Evolutionary conservation across 257 asterid species (phyloP).

Genomic region (Nyctanthes arbortristis): DNA sequence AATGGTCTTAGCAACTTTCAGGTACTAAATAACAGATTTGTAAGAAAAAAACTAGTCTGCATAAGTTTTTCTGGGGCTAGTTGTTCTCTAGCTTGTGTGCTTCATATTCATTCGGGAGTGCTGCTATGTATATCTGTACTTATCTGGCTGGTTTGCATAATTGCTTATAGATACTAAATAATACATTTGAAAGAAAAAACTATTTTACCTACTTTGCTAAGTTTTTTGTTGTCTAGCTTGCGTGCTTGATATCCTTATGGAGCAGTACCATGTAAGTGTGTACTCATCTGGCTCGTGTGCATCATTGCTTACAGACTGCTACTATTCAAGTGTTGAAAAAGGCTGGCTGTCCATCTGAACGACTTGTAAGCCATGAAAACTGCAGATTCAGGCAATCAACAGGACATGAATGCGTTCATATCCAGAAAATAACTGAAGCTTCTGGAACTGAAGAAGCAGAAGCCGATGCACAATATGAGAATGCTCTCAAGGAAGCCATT

Average conservation of each 20-base stretch:
- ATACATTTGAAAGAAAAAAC: background rate
- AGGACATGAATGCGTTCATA: constrained; percentile 83
- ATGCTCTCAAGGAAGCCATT: constrained; percentile 83
- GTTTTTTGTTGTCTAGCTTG: constrained; percentile 1
- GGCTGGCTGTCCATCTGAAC: constrained; percentile 93
- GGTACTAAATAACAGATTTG: background rate
- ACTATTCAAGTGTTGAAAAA: constrained; percentile 87
- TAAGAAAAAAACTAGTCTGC: background rate
- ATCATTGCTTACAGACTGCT: constrained; percentile 63
- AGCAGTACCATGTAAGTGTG: too few relatives aligned
- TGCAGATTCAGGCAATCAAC: constrained; percentile 64
- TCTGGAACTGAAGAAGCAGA: constrained; percentile 98
- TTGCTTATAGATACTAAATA: background rate
- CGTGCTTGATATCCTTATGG: too few relatives aligned
- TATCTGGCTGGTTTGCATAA: background rate
- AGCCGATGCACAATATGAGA: constrained; percentile 84
- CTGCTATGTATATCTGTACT: background rate
- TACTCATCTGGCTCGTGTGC: constrained; percentile 2
- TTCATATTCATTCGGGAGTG: background rate
- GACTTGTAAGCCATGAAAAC: constrained; percentile 81
- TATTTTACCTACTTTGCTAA: background rate
- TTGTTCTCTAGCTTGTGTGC: background rate
- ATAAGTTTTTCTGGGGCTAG: background rate
- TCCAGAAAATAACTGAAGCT: constrained; percentile 89
- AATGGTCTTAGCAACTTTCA: background rate